These are phyloP conservation scores for Ophiostoma perfectum DNA, from an alignment of 2,329 filamentous ascomycete species.

Conservation along the genomic window DNA sequence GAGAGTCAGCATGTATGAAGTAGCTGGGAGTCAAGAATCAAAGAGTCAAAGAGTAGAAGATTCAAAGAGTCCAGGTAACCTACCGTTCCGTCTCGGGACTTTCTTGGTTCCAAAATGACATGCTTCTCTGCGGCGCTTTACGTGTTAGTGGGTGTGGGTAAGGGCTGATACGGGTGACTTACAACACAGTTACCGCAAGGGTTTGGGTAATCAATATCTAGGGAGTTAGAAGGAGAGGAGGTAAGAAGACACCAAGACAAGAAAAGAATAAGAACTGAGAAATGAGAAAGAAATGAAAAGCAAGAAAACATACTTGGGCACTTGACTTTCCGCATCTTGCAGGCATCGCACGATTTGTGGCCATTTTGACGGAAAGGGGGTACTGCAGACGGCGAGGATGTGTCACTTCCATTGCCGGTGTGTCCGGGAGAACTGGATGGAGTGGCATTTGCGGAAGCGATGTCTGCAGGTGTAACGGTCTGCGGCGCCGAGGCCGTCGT, in stretches of 20 bases:
- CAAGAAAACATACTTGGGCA: slow-evolving; percentile 33
- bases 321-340: slow-evolving; percentile 39
- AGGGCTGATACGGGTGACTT: neutral
- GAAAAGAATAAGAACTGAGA: neutral
- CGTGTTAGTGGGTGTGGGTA: neutral
- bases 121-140: slow-evolving; percentile 24
- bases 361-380: slow-evolving; percentile 6
- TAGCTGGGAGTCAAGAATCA: neutral
- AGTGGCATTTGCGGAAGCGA: neutral
- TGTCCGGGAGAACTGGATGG: neutral
- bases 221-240: neutral
- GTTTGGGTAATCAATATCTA: slow-evolving; percentile 23
- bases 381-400: neutral
- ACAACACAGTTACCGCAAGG: slow-evolving; percentile 24
- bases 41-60: neutral
- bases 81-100: slow-evolving; percentile 23
- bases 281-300: no score
- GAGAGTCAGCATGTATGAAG: neutral
- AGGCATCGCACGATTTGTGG: slow-evolving; percentile 36
- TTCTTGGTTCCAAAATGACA: slow-evolving; percentile 24
- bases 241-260: neutral
- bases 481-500: slow-evolving; percentile 8
- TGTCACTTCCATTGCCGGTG: slow-evolving; percentile 4
- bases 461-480: neutral
- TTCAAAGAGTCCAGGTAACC: neutral